A percentile compares a stretch with the other conserved stretches of the same genome.
Evolutionary conservation across 1,284 basidiomycete genomes (phyloP).

Genomic region (Cystobasidium slooffiae): DNA sequence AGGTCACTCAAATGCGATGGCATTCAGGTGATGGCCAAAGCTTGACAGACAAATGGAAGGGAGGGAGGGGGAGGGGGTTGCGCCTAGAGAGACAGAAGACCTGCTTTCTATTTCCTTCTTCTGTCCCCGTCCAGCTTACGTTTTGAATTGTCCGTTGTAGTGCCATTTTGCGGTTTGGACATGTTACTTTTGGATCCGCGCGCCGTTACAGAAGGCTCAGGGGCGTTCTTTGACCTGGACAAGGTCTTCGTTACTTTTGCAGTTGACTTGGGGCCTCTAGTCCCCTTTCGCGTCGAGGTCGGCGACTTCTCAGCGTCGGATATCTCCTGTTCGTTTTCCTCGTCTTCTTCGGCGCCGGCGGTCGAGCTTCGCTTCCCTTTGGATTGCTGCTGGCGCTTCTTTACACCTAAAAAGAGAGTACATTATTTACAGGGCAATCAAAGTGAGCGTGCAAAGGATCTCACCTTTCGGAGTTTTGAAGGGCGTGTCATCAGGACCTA

Average conservation of each 20-base stretch:
- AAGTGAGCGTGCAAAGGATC: background rate
- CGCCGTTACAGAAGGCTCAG: too few relatives aligned
- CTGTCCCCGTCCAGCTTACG: too few relatives aligned
- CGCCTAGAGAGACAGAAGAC: too few relatives aligned
- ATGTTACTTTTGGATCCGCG: too few relatives aligned
- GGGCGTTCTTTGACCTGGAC: background rate
- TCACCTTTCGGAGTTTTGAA: conserved; percentile 39
- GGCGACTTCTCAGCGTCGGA: conserved; percentile 2
- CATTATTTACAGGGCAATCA: background rate
- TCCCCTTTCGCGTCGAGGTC: background rate
- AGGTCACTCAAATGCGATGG: too few relatives aligned
- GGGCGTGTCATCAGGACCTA: conserved; percentile 36
- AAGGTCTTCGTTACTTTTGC: background rate
- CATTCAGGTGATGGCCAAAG: too few relatives aligned
- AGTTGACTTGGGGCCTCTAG: background rate
- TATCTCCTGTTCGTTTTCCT: background rate
- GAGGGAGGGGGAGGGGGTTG: too few relatives aligned
- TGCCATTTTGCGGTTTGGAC: too few relatives aligned
- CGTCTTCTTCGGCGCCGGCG: conserved; percentile 1
- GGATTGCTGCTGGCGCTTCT: conserved; percentile 11
- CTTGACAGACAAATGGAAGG: too few relatives aligned
- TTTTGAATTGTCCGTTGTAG: too few relatives aligned
- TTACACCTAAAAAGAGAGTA: background rate
- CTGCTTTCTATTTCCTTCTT: too few relatives aligned
- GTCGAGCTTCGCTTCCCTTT: conserved; percentile 1